Evolutionary conservation across 2,329 filamentous ascomycete species (phyloP).

Genomic region (Penicillium sclerotiorum): DNA sequence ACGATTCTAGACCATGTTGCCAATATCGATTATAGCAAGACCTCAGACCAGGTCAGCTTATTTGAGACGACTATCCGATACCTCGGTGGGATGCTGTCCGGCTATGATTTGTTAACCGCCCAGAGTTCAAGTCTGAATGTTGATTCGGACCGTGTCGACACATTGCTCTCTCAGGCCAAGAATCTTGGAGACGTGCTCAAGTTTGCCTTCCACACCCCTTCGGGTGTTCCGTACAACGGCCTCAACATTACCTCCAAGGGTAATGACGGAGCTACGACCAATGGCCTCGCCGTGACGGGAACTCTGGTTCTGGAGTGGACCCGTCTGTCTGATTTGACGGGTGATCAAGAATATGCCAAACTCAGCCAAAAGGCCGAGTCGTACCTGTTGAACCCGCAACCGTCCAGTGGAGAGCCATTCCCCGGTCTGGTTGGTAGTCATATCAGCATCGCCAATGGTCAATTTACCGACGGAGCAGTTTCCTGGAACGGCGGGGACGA

Average conservation of each 20-base stretch:
- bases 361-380: conserved; percentile 69
- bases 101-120: conserved; percentile 67
- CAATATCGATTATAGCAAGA: conserved; percentile 69
- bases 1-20: conserved; percentile 72
- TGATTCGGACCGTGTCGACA: conserved; percentile 55
- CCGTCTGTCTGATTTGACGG: conserved; percentile 73
- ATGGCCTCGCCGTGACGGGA: conserved; percentile 75
- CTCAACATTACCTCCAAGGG: conserved; percentile 61
- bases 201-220: conserved; percentile 75
- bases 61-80: conserved; percentile 94
- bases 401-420: conserved; percentile 67
- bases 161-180: conserved; percentile 67
- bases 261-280: conserved; percentile 57
- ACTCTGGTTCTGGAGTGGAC: conserved; percentile 85
- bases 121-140: conserved; percentile 59
- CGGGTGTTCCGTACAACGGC: conserved; percentile 72
- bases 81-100: conserved; percentile 76
- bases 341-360: conserved; percentile 65
- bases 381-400: conserved; percentile 69
- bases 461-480: conserved; percentile 67
- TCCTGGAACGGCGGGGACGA: conserved; percentile 79
- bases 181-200: conserved; percentile 72
- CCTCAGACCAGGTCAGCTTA: conserved; percentile 66
- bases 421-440: conserved; percentile 73
- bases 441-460: conserved; percentile 66